Evolutionary conservation across 441 rosid species (phyloP).

Genomic region (Euphorbia corollata): DNA sequence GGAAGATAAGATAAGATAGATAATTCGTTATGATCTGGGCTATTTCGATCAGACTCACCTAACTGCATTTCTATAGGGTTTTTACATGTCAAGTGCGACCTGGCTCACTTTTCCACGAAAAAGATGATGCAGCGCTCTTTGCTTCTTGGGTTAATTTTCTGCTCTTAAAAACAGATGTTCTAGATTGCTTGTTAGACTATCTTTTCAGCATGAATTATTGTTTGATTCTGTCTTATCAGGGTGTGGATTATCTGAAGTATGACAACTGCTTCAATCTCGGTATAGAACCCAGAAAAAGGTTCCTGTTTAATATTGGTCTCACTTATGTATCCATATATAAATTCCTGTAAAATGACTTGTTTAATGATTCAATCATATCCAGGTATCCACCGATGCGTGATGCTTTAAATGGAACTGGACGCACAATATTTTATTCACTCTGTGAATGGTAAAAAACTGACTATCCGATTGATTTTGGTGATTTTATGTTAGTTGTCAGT

Average conservation of each 20-base stretch:
- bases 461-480: too few relatives aligned
- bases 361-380: slow-evolving; percentile 17
- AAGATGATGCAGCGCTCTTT: slow-evolving; percentile 66
- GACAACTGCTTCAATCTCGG: slow-evolving; percentile 94
- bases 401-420: slow-evolving; percentile 67
- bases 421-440: slow-evolving; percentile 66
- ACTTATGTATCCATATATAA: neutral
- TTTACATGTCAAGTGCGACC: slow-evolving; percentile 95
- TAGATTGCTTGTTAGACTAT: too few relatives aligned
- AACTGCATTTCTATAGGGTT: slow-evolving; percentile 33
- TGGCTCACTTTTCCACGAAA: slow-evolving; percentile 84
- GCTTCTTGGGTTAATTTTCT: slow-evolving; percentile 84
- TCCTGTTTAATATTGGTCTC: slow-evolving; percentile 16
- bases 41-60: slow-evolving; percentile 17
- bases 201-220: neutral
- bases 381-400: slow-evolving; percentile 96
- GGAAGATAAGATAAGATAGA: slow-evolving; percentile 33
- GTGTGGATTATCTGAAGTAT: slow-evolving; percentile 87
- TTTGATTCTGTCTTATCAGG: slow-evolving; percentile 38
- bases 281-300: slow-evolving; percentile 66
- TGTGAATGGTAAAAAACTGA: slow-evolving; percentile 85
- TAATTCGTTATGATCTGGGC: slow-evolving; percentile 12
- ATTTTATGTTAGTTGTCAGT: too few relatives aligned
- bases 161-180: slow-evolving; percentile 10
- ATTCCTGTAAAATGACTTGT: slow-evolving; percentile 15